Base-by-base conservation (phyloP, 345 rosid species). In the Theobroma cacao region DNA sequence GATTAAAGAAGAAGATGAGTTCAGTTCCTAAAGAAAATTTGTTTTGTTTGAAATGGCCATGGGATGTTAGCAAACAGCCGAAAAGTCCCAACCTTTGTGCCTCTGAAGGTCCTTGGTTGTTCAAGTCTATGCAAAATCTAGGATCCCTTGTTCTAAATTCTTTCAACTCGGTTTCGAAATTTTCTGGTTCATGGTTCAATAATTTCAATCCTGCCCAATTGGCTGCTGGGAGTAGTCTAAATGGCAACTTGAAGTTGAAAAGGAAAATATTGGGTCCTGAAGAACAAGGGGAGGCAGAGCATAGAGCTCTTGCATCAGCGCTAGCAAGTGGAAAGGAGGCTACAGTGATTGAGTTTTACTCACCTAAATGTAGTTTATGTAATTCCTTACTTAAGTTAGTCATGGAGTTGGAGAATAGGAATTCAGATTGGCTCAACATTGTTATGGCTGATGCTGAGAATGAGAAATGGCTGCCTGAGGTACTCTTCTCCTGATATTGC, bases 401-500 rank as follows among this genome's bases (percentile, higher is more conserved):
- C 8, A 30, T 75, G 56, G 97, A 92, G 84, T 85, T 92, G 15
- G 97, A 94, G 87, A 79, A 81, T 59, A 85, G 95, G 85, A 94
- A 92, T 58, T 87, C 89, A 5, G 84, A 86, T 60, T 96, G 99
- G 99, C 89, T 92, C 20, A 89, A 73, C 80, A 78, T 96, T 80
- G 91, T 91, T 30, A 87, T 92, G 97, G 99, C 97, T 28, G 98
- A 95, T 67, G 98, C 98, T 1, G 97, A 95, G 90, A 94, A 94
- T 41, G 91, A 94, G 76, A 87, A 85, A 75, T 96, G 99, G 99
- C 78, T 96, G 59, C 99, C 99, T 20, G 99, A 95, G 99, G 98
- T 95, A 80, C 38, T 45, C 7, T 41, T 74, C 50, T 66, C 28
- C 53, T 45, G 60, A 63, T 40, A 38, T 14, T 20, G n/a, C 36